Base-by-base conservation (phyloP, 2,329 filamentous ascomycete species). In the Bipolaris bicolor region DNA sequence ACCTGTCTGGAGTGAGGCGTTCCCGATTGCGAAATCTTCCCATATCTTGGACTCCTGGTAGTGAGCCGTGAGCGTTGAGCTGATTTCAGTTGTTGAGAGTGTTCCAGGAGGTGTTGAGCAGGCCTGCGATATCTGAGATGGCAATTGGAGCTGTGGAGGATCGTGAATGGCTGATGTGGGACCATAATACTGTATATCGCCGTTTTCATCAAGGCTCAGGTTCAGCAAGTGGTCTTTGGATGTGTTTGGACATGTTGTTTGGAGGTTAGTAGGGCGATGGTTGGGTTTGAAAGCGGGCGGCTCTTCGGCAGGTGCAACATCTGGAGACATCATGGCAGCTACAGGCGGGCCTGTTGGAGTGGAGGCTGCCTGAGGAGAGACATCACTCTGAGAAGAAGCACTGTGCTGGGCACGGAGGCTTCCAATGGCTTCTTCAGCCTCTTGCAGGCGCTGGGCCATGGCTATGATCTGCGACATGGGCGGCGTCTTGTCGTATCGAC, bases 401-500 rank as follows among this genome's bases (percentile, higher is more conserved):
- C 15, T 34, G 13, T 37, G 26, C 13, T 47, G 33, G 18, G 53
- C 40, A 37, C 40, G 46, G 3, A 57, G 26, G 7, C 43, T 44
- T 40, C 22, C 34, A 9, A 57, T 24, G 7, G 51, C 44, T 16
- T 51, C 15, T 33, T 61, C 51, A 1, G 51, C 54, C 15, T 57
- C 58, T 31, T 61, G 54, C 6, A 74, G 61, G n/a, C 66, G 50
- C 52, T 63, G 55, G 5, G 66, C 65, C 68, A 74, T 71, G 13
- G 65, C 66, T 6, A 74, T 44, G 39, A 74, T 56, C 56, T 74
- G 71, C 11, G 71, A 70, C 64, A 75, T 69, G 7, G 72, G 69
- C 26, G 70, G 72, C 41, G 64, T 44, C 52, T 73, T 74, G 47
- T 75, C 72, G 48, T 75, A 74, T 20, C 64, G 68, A 57, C 72